Evolutionary conservation across 75 land plant species (phyloP).

Genomic region (Sequoia sempervirens): DNA sequence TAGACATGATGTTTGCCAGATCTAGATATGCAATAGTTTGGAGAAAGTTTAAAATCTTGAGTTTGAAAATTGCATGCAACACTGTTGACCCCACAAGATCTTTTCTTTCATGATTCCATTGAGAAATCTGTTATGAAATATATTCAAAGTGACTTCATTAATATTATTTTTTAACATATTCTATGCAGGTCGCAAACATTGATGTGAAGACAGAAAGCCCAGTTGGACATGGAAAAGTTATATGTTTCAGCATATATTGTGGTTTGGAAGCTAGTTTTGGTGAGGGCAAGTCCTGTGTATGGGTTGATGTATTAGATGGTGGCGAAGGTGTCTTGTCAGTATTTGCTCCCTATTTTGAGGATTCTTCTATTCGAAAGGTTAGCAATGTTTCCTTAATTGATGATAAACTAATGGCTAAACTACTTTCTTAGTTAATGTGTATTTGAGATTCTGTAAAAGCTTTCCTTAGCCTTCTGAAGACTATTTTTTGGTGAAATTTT

Average conservation of each 20-base stretch:
- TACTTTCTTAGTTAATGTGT: no score
- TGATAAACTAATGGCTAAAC: no score
- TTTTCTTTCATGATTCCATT: neutral
- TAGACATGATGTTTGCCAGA: no score
- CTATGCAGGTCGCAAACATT: conserved; percentile 69
- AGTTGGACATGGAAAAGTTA: conserved; percentile 86
- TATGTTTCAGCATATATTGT: conserved; percentile 91
- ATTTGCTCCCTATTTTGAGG: conserved; percentile 82
- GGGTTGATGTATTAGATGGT: conserved; percentile 93
- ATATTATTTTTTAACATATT: neutral
- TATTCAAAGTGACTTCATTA: neutral
- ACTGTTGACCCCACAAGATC: neutral
- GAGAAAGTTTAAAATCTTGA: no score
- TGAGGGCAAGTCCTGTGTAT: conserved; percentile 71
- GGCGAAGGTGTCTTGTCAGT: conserved; percentile 48
- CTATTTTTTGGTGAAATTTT: neutral
- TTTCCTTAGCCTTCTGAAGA: neutral
- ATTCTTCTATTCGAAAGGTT: conserved; percentile 75
- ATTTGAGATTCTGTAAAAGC: neutral
- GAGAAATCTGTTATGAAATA: neutral
- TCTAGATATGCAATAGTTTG: no score
- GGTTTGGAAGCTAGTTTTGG: conserved; percentile 74
- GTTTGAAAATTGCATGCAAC: no score
- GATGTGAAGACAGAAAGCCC: conserved; percentile 93
- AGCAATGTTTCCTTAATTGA: neutral